phyloP scores from a whole-genome alignment of 2,329 filamentous ascomycete genomes.

The Neofusicoccum parvum region DNA sequence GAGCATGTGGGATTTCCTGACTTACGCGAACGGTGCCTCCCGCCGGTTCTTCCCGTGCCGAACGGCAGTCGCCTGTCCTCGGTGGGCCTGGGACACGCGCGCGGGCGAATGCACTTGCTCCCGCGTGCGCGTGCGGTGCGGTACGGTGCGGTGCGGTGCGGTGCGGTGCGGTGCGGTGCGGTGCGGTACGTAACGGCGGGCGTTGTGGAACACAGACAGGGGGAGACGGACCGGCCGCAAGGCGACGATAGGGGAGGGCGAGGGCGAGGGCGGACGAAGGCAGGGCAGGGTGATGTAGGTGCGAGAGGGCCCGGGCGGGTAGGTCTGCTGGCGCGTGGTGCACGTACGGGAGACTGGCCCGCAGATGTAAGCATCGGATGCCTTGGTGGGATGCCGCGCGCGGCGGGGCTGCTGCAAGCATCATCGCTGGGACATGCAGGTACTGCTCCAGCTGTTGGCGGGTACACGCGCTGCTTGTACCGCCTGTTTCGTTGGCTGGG shows the following conservation, averaged over 20 bases:
- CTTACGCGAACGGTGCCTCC: neutral
- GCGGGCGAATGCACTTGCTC: neutral
- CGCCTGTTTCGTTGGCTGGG: neutral
- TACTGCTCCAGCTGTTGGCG: neutral
- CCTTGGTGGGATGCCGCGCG: too few species aligned
- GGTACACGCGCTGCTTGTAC: neutral
- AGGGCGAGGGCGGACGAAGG: too few species aligned
- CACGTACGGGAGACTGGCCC: too few species aligned
- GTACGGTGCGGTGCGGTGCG: neutral
- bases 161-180: neutral
- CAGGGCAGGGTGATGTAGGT: too few species aligned
- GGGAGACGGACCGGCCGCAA: neutral
- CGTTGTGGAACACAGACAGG: neutral
- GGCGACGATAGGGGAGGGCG: too few species aligned
- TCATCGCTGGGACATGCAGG: neutral
- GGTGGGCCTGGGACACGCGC: neutral
- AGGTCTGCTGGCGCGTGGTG: too few species aligned
- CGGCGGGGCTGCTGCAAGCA: neutral
- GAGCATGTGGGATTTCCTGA: neutral
- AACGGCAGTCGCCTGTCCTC: neutral
- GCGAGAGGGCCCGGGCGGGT: too few species aligned
- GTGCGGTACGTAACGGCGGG: neutral
- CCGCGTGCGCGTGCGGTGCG: neutral
- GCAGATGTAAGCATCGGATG: too few species aligned
- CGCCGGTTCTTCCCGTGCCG: conserved; percentile 4